Percentiles rank a stretch among this genome's conserved stretches.
These are phyloP conservation scores for Fraxinus cuspidata DNA, from an alignment of 257 asterid genomes.

Conservation along the genomic window DNA sequence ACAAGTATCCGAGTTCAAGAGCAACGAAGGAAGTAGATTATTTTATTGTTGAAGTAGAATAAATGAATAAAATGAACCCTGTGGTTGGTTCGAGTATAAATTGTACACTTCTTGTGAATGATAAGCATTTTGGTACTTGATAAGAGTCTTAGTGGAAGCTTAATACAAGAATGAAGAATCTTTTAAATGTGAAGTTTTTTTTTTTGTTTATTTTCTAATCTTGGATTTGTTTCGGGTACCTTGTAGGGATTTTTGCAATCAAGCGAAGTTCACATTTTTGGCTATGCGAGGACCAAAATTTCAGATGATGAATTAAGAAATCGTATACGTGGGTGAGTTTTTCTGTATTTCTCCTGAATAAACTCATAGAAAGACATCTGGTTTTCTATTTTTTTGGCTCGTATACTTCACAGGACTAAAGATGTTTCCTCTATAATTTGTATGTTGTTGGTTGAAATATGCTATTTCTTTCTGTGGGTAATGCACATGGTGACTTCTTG, in stretches of 20 bases:
- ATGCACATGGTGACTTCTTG: neutral
- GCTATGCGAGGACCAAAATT: constrained; percentile 93
- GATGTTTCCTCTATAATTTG: neutral
- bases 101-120: neutral
- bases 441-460: neutral
- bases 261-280: constrained; percentile 91
- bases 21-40: neutral
- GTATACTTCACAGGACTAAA: neutral
- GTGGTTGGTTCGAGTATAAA: neutral
- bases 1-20: neutral
- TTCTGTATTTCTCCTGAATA: neutral
- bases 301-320: constrained; percentile 76
- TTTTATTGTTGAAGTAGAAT: neutral
- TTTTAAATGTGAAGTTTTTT: neutral
- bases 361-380: neutral
- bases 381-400: neutral
- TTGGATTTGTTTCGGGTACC: constrained; percentile 14
- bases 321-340: constrained; percentile 76
- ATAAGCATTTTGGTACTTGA: neutral
- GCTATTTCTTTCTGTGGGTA: neutral
- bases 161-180: neutral
- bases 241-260: constrained; percentile 78
- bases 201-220: constrained; percentile 9
- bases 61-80: neutral
- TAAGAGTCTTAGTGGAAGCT: neutral